These are phyloP conservation scores for Silene uniflora DNA, from an alignment of 148 eudicot species.

Conservation along the genomic window DNA sequence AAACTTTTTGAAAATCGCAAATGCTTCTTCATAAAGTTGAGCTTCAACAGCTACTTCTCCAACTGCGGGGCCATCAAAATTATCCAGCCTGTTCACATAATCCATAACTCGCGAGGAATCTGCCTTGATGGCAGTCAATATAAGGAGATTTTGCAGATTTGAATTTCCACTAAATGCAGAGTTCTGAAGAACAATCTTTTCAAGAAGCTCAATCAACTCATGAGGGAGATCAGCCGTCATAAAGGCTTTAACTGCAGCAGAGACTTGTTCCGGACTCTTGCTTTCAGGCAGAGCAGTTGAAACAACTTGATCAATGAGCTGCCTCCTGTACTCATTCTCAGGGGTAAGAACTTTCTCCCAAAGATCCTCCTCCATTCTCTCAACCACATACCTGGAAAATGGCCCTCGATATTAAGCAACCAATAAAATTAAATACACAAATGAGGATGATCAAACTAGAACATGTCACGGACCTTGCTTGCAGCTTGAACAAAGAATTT, in stretches of 20 bases:
- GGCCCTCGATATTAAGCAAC: constrained; percentile 4
- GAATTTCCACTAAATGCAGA: constrained; percentile 98
- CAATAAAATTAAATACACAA: neutral
- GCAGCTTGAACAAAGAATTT: constrained; percentile 89
- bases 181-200: constrained; percentile 96
- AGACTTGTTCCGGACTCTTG: constrained; percentile 99
- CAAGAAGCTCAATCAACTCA: constrained; percentile 94
- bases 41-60: constrained; percentile 99
- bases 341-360: constrained; percentile 95
- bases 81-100: constrained; percentile 87
- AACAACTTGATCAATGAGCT: constrained; percentile 98
- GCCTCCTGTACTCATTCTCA: constrained; percentile 90
- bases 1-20: constrained; percentile 94
- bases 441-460: constrained; percentile 8
- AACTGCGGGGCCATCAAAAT: constrained; percentile 99
- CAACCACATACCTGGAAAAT: constrained; percentile 75
- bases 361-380: constrained; percentile 90
- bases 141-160: constrained; percentile 88
- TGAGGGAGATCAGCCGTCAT: constrained; percentile 99
- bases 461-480: constrained; percentile 61
- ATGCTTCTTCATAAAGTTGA: constrained; percentile 90
- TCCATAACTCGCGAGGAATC: constrained; percentile 97
- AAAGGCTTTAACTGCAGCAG: constrained; percentile 98
- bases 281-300: constrained; percentile 99
- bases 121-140: constrained; percentile 94